Evolutionary conservation across 768 basidiomycete species (phyloP).

Genomic region (Udeniomyces megalosporus): DNA sequence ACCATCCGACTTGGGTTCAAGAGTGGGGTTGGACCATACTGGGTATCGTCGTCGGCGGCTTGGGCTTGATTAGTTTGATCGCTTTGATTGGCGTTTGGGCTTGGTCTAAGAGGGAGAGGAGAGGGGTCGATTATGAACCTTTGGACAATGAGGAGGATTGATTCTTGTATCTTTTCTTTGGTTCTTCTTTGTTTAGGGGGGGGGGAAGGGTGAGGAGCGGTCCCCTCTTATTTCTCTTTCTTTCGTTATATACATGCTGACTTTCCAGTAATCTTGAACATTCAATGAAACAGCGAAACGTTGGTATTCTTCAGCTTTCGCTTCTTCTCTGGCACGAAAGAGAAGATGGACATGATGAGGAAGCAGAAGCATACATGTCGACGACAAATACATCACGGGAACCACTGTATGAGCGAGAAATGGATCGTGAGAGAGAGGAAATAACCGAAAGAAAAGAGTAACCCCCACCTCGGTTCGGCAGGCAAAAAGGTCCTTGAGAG

Average conservation of each 20-base stretch:
- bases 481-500: background rate
- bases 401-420: too few relatives aligned
- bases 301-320: background rate
- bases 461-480: too few relatives aligned
- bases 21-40: slow-evolving; percentile 40
- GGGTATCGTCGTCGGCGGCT: slow-evolving; percentile 39
- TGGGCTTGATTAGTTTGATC: slow-evolving; percentile 45
- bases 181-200: too few relatives aligned
- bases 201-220: too few relatives aligned
- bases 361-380: too few relatives aligned
- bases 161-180: too few relatives aligned
- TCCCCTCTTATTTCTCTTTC: background rate
- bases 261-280: background rate
- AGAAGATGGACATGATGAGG: too few relatives aligned
- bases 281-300: background rate
- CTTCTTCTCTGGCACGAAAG: background rate
- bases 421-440: background rate
- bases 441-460: background rate
- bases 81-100: slow-evolving; percentile 57
- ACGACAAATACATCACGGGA: background rate
- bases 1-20: slow-evolving; percentile 70
- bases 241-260: background rate
- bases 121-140: slow-evolving; percentile 66
- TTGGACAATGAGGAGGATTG: slow-evolving; percentile 45
- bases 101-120: slow-evolving; percentile 35